Percentiles rank a stretch among this genome's conserved stretches.
phyloP scores from a whole-genome alignment of 441 rosid species.

The Viola pubescens region DNA sequence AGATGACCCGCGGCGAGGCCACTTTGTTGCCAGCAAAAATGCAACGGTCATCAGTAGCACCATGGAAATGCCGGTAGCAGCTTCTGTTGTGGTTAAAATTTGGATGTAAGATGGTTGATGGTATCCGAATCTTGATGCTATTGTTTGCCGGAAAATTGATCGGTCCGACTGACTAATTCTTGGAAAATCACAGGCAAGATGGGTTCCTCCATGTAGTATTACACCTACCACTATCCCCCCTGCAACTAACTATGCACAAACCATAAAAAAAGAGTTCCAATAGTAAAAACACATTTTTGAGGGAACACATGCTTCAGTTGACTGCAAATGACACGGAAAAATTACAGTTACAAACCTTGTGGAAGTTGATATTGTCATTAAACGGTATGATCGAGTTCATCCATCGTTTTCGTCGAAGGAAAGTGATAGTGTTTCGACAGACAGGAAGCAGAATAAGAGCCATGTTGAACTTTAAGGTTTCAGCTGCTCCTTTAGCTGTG shows the following conservation, averaged over 20 bases:
- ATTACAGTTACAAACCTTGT: slow-evolving; percentile 26
- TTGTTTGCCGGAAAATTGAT: slow-evolving; percentile 30
- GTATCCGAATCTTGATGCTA: slow-evolving; percentile 34
- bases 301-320: background rate
- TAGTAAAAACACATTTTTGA: background rate
- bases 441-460: slow-evolving; percentile 48
- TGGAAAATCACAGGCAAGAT: slow-evolving; percentile 52
- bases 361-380: slow-evolving; percentile 47
- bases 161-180: slow-evolving; percentile 33
- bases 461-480: slow-evolving; percentile 50
- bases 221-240: slow-evolving; percentile 47
- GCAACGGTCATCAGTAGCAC: slow-evolving; percentile 37
- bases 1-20: slow-evolving; percentile 36
- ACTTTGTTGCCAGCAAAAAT: slow-evolving; percentile 43
- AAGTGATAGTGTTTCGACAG: slow-evolving; percentile 36
- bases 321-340: background rate
- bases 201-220: slow-evolving; percentile 46
- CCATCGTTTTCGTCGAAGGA: slow-evolving; percentile 33
- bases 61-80: slow-evolving; percentile 41
- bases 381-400: slow-evolving; percentile 35
- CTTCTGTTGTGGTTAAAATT: slow-evolving; percentile 39
- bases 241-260: slow-evolving; percentile 31
- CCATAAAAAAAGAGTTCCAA: background rate
- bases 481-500: slow-evolving; percentile 57
- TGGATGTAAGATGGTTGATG: slow-evolving; percentile 40